Percentiles rank a stretch among this genome's conserved stretches.
These are phyloP conservation scores for Penicillium chermesinum DNA, from an alignment of 495 filamentous ascomycete species.

Conservation along the genomic window DNA sequence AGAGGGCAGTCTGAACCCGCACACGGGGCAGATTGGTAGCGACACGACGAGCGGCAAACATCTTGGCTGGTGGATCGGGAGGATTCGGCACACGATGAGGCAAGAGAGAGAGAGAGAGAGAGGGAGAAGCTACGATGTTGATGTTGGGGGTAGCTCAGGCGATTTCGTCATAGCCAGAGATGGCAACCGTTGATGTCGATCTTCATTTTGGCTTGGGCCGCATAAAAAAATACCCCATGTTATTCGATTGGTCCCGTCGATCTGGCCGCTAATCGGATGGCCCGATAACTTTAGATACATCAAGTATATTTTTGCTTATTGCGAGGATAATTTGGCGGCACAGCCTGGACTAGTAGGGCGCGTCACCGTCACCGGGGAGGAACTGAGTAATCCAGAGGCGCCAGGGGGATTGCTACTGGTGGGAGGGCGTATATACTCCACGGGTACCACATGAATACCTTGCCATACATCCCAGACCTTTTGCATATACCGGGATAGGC, in stretches of 20 bases:
- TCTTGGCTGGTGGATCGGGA: conserved; percentile 13
- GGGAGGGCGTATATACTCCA: not conserved
- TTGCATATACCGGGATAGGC: too few species aligned
- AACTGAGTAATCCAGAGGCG: not conserved
- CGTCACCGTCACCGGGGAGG: too few species aligned
- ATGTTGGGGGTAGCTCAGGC: conserved; percentile 4
- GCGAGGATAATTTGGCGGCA: too few species aligned
- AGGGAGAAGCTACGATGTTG: not conserved
- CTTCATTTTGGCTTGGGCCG: conserved; percentile 5
- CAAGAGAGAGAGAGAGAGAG: not conserved
- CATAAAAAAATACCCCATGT: not conserved
- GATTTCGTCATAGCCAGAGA: conserved; percentile 9
- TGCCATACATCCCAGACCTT: not conserved
- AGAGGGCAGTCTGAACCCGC: conserved; percentile 33
- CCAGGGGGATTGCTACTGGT: not conserved
- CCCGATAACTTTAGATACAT: not conserved
- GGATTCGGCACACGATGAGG: too few species aligned
- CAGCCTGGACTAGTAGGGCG: too few species aligned
- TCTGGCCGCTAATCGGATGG: not conserved
- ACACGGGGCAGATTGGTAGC: conserved; percentile 32
- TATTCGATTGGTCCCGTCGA: not conserved
- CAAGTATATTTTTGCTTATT: not conserved
- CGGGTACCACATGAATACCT: not conserved
- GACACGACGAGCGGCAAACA: conserved; percentile 43
- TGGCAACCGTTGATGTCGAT: conserved; percentile 2